Percentiles rank a stretch among this genome's conserved stretches.
Evolutionary conservation across 352 stramenopile genomes (phyloP).

Genomic region (Blastocystis sp.): DNA sequence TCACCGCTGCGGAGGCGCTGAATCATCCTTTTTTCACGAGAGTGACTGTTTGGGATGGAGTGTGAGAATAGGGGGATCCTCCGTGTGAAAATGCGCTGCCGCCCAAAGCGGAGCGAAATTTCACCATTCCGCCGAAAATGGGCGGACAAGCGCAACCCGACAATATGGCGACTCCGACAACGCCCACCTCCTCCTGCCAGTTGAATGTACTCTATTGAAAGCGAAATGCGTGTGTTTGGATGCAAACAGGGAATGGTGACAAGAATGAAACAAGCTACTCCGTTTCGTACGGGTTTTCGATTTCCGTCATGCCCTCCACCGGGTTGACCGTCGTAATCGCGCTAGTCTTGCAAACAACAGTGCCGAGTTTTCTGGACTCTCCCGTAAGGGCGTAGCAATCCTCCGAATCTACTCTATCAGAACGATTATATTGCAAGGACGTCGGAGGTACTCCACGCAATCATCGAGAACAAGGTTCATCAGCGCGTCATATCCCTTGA

Average conservation of each 20-base stretch:
- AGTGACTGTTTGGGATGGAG: conserved; percentile 48
- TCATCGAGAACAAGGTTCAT: conserved; percentile 94
- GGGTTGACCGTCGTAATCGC: conserved; percentile 78
- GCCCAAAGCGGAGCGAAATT: neutral
- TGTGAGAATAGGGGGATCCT: neutral
- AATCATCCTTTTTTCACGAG: conserved; percentile 82
- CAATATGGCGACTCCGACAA: neutral
- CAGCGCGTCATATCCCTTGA: conserved; percentile 92
- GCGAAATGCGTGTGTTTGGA: neutral
- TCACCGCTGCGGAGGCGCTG: conserved; percentile 83
- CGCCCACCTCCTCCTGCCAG: neutral
- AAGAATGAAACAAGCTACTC: conserved; percentile 12
- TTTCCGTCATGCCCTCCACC: conserved; percentile 78
- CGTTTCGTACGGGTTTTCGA: conserved; percentile 76
- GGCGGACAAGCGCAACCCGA: neutral
- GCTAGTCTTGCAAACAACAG: conserved; percentile 84
- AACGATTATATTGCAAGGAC: conserved; percentile 63
- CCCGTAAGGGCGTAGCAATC: conserved; percentile 84
- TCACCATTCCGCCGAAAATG: conserved; percentile 24
- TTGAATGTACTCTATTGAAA: conserved; percentile 38
- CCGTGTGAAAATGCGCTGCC: neutral
- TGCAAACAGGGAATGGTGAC: neutral
- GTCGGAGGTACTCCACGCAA: conserved; percentile 87
- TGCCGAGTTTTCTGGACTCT: conserved; percentile 84
- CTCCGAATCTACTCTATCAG: conserved; percentile 76